phyloP scores from a whole-genome alignment of 2,329 filamentous ascomycete genomes.

The Didymella glomerata region DNA sequence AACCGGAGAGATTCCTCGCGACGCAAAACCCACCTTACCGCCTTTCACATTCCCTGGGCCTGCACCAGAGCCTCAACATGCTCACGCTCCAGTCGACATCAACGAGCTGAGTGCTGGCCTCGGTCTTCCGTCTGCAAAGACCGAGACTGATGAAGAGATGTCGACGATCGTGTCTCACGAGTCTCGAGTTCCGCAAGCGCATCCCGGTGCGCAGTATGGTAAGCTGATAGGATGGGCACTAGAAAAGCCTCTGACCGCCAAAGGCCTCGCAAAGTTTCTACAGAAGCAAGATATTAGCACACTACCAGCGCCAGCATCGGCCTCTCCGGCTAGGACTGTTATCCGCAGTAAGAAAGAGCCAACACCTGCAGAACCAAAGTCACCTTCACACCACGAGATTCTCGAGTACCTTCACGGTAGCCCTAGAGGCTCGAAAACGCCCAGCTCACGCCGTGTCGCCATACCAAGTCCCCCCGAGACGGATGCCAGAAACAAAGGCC shows the following conservation, averaged over 20 bases:
- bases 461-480: background rate
- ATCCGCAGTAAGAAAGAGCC: background rate
- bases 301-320: background rate
- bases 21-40: background rate
- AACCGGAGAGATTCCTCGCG: background rate
- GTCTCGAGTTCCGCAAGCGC: constrained; percentile 9
- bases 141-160: background rate
- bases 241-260: constrained; percentile 33
- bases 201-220: constrained; percentile 22
- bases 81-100: constrained; percentile 19
- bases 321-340: background rate
- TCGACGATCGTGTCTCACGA: constrained; percentile 9
- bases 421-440: background rate
- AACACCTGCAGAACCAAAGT: background rate
- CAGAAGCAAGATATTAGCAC: constrained; percentile 2
- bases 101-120: constrained; percentile 30
- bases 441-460: background rate
- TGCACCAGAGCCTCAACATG: background rate
- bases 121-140: constrained; percentile 22
- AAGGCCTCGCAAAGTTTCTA: constrained; percentile 30
- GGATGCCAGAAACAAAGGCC: background rate
- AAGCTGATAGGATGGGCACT: constrained; percentile 35
- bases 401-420: no score
- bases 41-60: background rate
- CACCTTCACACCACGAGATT: background rate